These are phyloP conservation scores for Deinandra increscens DNA, from an alignment of 129 eudicot species.

Conservation along the genomic window DNA sequence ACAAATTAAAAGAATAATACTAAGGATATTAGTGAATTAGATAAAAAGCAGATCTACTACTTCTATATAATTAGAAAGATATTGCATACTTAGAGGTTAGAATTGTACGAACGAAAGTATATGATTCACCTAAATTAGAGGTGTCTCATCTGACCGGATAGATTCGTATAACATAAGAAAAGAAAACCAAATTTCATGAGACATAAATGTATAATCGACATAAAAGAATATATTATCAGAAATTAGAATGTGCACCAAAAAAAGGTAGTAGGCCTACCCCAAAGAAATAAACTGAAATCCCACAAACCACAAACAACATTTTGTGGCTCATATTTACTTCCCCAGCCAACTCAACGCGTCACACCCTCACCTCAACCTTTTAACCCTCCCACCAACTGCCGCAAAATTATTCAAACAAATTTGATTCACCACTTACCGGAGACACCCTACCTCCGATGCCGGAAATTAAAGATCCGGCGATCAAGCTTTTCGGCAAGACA, in stretches of 20 bases:
- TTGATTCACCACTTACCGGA: slow-evolving; percentile 9
- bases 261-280: slow-evolving; percentile 30
- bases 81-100: too few species aligned
- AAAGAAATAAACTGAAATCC: slow-evolving; percentile 40
- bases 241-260: slow-evolving; percentile 22
- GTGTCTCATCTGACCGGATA: too few species aligned
- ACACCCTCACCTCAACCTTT: slow-evolving; percentile 32
- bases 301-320: slow-evolving; percentile 34
- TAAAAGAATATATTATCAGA: slow-evolving; percentile 14
- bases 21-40: too few species aligned
- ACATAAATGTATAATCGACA: background rate
- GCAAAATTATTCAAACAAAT: slow-evolving; percentile 1
- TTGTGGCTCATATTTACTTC: slow-evolving; percentile 36
- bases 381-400: slow-evolving; percentile 27
- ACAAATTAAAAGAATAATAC: too few species aligned
- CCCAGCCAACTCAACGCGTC: slow-evolving; percentile 38
- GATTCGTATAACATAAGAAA: too few species aligned
- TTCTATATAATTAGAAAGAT: too few species aligned
- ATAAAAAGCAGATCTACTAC: too few species aligned
- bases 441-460: slow-evolving; percentile 27
- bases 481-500: slow-evolving; percentile 54
- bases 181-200: too few species aligned
- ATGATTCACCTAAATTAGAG: too few species aligned
- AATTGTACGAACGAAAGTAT: too few species aligned
- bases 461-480: slow-evolving; percentile 43